Evolutionary conservation across 495 filamentous ascomycete species (phyloP), one percentile per base, ranked within the genome.

Genomic region (Lophiotrema nucula): DNA sequence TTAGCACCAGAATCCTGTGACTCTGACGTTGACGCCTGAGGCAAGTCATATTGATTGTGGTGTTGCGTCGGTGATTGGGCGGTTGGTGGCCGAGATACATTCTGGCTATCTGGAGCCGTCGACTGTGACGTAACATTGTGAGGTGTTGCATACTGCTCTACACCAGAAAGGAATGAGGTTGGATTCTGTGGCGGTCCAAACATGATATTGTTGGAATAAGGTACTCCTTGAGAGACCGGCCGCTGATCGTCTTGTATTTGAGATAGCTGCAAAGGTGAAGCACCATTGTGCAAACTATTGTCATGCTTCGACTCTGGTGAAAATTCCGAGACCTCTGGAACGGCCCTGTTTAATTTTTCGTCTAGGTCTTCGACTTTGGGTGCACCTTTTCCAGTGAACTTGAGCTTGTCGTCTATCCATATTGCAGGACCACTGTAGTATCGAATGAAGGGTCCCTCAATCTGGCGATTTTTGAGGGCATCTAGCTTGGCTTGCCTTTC

Each of bases 341-440:
- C 37, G 18, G 68, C 46, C 72, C 74, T 58, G 79, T 81, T 68
- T 73, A 62, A 35, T 31, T 60, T 60, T 47, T 88, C 83, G 47
- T 73, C 71, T 27, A 90, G 72, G 58, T 89, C 84, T 33, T 78
- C 77, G 26, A 90, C 77, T 4, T 73, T 88, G 48, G 86, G 87
- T 37, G 91, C 81, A 13, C 64, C 65, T 44, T 69, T 67, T 11
- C 59, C 63, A 8, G 66, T 61, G 58, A 84, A 83, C 64, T 82
- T 86, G 54, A 92, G 74, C 65, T 86, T 88, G 25, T 87, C 89
- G 69, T 88, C 86, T 43, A 75, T 76, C 79, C 87, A 88, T 53
- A 87, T 83, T 42, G 85, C 89, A 56, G 88, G 76, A 10, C 93
- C 93, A 71, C 92, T 97, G 87, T 89, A 98, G 72, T 86, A 93